Base-by-base conservation (phyloP, 2,329 filamentous ascomycete species). In the Seiridium cupressi region DNA sequence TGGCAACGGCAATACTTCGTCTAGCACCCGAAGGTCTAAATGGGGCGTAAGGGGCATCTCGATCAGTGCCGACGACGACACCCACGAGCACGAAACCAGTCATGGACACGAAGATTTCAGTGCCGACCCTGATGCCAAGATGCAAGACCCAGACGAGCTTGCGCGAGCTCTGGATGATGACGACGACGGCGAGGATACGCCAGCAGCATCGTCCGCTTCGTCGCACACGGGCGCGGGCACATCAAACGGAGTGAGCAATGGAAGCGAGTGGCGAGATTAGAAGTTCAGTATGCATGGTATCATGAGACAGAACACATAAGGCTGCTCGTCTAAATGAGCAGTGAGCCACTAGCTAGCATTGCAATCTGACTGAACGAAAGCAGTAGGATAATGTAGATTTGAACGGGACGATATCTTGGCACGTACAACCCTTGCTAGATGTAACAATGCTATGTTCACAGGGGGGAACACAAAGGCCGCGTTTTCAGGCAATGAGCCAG, bases 31-130 rank as follows among this genome's bases (percentile, higher is more conserved):
- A 46, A 73, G 82, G 62, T 81, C 81, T 46, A 86, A 84, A 66
- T 89, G 87, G 87, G 86, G 87, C 10, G 76, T 82, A 3, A 79
- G 87, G 34, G 87, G 87, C 58, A 89, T 89, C 67, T 89, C 85
- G 1, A 81, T 89, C 66, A 87, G 84, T 64, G 87, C 87, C 38
- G 87, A 89, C 64, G 87, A 89, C 31, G 82, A 81, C 1, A 79
- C 86, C 3, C 72, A 76, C 46, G 81, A 86, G 58, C 76, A 76
- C 38, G 79, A 81, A 47, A 68, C 71, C 56, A 71, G 70, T 34
- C 63, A 69, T 48, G 73, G 76, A 51, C 76, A 75, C 57, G 75
- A 79, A 64, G 76, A 81, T 51, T 76, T 76, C 2, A 73, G 72
- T 36, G 75, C 83, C 5, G 86, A 88, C 66, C 83, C 85, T 0